Evolutionary conservation across 169 alveolate genomes (phyloP).

Genomic region (Plasmodium adleri): DNA sequence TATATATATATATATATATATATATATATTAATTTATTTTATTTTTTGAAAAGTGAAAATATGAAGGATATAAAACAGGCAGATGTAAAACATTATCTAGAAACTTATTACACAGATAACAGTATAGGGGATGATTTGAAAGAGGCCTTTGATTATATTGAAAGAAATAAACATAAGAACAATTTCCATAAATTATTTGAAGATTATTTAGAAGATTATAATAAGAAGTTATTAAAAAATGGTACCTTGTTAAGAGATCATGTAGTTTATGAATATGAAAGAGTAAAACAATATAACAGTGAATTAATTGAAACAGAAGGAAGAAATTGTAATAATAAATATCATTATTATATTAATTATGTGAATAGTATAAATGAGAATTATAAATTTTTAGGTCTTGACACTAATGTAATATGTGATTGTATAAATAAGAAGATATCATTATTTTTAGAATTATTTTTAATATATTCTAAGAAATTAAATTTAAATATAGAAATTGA

Average conservation of each 20-base stretch:
- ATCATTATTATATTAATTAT: constrained; percentile 36
- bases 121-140: constrained; percentile 48
- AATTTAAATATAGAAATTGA: constrained; percentile 66
- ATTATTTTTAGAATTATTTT: constrained; percentile 57
- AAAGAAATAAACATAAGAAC: constrained; percentile 54
- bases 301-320: constrained; percentile 55
- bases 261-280: constrained; percentile 63
- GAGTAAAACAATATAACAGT: constrained; percentile 37
- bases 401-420: constrained; percentile 56
- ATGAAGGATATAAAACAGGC: constrained; percentile 76
- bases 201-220: constrained; percentile 71
- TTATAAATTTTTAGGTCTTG: constrained; percentile 71
- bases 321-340: constrained; percentile 58
- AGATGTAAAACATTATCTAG: constrained; percentile 66
- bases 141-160: constrained; percentile 61
- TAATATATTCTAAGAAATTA: constrained; percentile 44
- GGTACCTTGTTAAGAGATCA: constrained; percentile 43
- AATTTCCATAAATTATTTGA: constrained; percentile 71
- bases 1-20: constrained; percentile 4
- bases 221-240: constrained; percentile 44
- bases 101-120: constrained; percentile 72
- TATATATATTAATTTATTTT: neutral
- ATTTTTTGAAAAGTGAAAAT: constrained; percentile 3
- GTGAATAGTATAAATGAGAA: constrained; percentile 52
- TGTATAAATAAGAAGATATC: constrained; percentile 62